Base-by-base conservation (phyloP, 176 grass and related monocot genomes). In the Triticum turgidum region DNA sequence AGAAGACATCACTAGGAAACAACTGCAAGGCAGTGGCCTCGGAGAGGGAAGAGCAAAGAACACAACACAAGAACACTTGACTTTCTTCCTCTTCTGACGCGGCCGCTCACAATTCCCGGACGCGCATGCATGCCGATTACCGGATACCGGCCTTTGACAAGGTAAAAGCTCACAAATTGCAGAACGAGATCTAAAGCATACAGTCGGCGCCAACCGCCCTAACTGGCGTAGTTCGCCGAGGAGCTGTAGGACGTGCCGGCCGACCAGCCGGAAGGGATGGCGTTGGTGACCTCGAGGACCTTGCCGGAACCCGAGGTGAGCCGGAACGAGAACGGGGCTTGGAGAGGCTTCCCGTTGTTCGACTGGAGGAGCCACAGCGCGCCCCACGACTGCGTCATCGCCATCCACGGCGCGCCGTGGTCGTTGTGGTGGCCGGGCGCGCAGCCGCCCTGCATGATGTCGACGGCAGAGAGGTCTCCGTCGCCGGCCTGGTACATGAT, bases 311-410 rank as follows among this genome's bases (percentile, higher is more conserved):
- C 70, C 2, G 89, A 91, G 30, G 84, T 91, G 63, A 94, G 86
- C 7, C 86, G 52, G 68, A 91, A 20, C 2, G 89, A 85, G 76
- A 94, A 91, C 0, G 92, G 92, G 37, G 63, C 75, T n/a, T 35
- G 42, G n/a, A 94, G 82, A 27, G 13, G 66, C 83, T 65, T 54
- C 20, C 92, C 92, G 20, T 84, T 80, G 79, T 83, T 88, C n/a
- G 88, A 86, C 51, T 77, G 51, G 47, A 77, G 15, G 47, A 52
- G 17, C 17, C 49, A 77, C 8, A 49, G 51, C 4, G 47, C 47
- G 44, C 93, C 93, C 88, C 90, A 95, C 0, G 90, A 92, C 69
- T 92, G 88, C 42, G 73, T 65, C 93, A 92, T 95, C 59, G 82
- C 52, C 27, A 9, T 44, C 93, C 93, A 95, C 22, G 73, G 73